Conservation (phyloP, 1,139 yeast species). For the Scheffersomyces titani region DNA sequence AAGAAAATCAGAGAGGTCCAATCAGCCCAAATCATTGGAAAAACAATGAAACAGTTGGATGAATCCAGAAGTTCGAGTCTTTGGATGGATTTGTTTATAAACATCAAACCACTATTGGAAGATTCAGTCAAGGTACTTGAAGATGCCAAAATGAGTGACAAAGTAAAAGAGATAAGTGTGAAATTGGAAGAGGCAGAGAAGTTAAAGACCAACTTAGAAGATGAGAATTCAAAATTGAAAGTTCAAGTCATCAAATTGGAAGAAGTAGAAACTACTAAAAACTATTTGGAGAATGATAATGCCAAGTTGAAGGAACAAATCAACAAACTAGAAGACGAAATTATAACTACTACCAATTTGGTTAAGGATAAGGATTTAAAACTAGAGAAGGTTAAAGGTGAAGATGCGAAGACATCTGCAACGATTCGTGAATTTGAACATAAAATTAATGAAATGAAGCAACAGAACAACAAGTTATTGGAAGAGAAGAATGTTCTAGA, state of each 20-base stretch:
- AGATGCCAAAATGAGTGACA: slow-evolving; percentile 56
- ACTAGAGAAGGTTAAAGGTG: slow-evolving; percentile 24
- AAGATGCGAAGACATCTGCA: slow-evolving; percentile 19
- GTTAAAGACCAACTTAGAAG: slow-evolving; percentile 17
- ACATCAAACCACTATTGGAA: slow-evolving; percentile 75
- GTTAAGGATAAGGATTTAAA: slow-evolving; percentile 29
- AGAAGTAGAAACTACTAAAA: slow-evolving; percentile 18
- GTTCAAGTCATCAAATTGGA: background rate
- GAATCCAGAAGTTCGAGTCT: slow-evolving; percentile 56
- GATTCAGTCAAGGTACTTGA: slow-evolving; percentile 63
- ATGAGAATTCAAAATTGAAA: slow-evolving; percentile 25
- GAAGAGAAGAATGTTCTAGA: slow-evolving; percentile 13
- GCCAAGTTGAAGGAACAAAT: slow-evolving; percentile 38
- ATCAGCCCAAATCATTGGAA: slow-evolving; percentile 70
- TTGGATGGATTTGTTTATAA: slow-evolving; percentile 78
- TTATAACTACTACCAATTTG: slow-evolving; percentile 25
- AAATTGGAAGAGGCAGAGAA: slow-evolving; percentile 41
- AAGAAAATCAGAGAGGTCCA: slow-evolving; percentile 59
- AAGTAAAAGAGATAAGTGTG: slow-evolving; percentile 33
- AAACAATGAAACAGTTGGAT: slow-evolving; percentile 58
- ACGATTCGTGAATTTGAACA: slow-evolving; percentile 13
- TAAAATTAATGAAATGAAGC: slow-evolving; percentile 13
- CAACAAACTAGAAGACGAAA: slow-evolving; percentile 49
- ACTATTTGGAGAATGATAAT: slow-evolving; percentile 20
- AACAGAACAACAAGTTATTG: slow-evolving; percentile 20